Conservation (phyloP, 2,329 filamentous ascomycete genomes). For the Colletotrichum horii region DNA sequence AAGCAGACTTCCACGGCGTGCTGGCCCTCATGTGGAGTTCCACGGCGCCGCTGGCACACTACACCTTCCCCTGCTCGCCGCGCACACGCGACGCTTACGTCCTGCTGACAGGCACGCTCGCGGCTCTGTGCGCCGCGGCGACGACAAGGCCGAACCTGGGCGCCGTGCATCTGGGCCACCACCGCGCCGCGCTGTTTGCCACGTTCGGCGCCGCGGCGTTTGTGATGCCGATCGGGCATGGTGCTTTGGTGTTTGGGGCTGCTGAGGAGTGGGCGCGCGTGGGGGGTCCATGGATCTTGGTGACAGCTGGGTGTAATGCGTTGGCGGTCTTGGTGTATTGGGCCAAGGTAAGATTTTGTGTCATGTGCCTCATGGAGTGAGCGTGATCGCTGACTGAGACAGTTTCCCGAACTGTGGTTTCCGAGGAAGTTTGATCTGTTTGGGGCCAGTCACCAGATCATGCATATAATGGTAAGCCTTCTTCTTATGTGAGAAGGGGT, state of each 20-base stretch:
- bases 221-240: conserved; percentile 12
- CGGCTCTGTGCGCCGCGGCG: conserved; percentile 35
- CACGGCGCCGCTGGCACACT: conserved; percentile 64
- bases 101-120: conserved; percentile 37
- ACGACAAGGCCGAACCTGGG: conserved; percentile 6
- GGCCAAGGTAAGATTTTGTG: not conserved
- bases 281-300: conserved; percentile 1
- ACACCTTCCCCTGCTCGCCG: conserved; percentile 47
- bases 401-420: conserved; percentile 50
- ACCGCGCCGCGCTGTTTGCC: conserved; percentile 12
- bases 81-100: conserved; percentile 39
- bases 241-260: not conserved
- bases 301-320: conserved; percentile 11
- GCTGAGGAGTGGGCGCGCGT: not conserved
- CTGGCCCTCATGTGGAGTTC: conserved; percentile 67
- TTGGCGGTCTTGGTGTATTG: conserved; percentile 11
- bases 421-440: conserved; percentile 49
- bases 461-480: conserved; percentile 49
- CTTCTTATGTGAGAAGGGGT: not conserved
- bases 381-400: not conserved
- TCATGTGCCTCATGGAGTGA: not conserved
- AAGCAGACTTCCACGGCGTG: conserved; percentile 67
- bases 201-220: conserved; percentile 9
- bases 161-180: conserved; percentile 16
- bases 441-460: conserved; percentile 53